Evolutionary conservation across 2,329 filamentous ascomycete species (phyloP).

Genomic region (Aspergillus sp.): DNA sequence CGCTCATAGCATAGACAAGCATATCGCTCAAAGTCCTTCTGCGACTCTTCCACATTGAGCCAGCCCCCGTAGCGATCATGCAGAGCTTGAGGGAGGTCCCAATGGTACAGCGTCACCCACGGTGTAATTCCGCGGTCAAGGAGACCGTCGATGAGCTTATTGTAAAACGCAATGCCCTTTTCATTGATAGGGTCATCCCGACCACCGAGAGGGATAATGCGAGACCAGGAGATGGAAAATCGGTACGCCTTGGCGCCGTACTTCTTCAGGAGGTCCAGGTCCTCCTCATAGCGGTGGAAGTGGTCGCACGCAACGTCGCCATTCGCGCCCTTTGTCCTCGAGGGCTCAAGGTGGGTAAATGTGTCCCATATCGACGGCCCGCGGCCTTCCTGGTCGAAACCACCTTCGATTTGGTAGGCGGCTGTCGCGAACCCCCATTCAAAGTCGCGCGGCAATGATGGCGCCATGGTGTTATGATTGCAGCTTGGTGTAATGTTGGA

Average conservation of each 20-base stretch:
- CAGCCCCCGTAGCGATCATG: slow-evolving; percentile 42
- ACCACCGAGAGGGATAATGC: slow-evolving; percentile 52
- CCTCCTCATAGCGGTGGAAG: slow-evolving; percentile 53
- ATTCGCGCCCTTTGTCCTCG: slow-evolving; percentile 37
- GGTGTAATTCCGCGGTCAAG: slow-evolving; percentile 47
- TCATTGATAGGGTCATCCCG: slow-evolving; percentile 49
- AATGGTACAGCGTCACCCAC: slow-evolving; percentile 49
- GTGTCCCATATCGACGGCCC: slow-evolving; percentile 46
- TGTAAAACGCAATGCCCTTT: slow-evolving; percentile 50
- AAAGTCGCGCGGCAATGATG: slow-evolving; percentile 36
- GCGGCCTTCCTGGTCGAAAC: slow-evolving; percentile 40
- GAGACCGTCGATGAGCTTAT: slow-evolving; percentile 48
- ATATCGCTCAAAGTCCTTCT: slow-evolving; percentile 26
- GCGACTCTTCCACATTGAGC: slow-evolving; percentile 4
- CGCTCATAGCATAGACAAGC: slow-evolving; percentile 35
- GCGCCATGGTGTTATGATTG: too few species aligned
- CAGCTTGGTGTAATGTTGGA: too few species aligned
- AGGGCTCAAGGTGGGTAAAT: slow-evolving; percentile 37
- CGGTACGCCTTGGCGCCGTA: slow-evolving; percentile 38
- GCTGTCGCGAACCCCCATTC: slow-evolving; percentile 47
- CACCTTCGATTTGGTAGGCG: slow-evolving; percentile 49
- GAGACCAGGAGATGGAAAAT: slow-evolving; percentile 53
- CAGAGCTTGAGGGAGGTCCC: slow-evolving; percentile 43
- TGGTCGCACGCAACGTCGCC: slow-evolving; percentile 55
- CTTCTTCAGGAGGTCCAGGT: slow-evolving; percentile 36